These are phyloP conservation scores for Kazachstania psychrophila DNA, from an alignment of 805 yeast genomes.

Conservation along the genomic window DNA sequence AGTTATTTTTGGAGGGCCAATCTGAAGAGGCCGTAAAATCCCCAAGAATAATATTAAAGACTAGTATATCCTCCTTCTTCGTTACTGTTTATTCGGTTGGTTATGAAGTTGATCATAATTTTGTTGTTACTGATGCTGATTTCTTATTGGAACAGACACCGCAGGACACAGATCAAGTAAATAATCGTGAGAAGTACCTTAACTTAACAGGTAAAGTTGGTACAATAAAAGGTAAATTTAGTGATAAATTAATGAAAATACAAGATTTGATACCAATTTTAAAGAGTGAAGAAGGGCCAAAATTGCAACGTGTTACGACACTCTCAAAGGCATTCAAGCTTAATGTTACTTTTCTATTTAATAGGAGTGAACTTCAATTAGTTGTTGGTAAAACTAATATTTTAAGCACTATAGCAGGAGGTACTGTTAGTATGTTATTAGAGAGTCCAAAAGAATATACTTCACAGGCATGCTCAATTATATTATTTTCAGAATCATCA, in stretches of 20 bases:
- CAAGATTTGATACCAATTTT: conserved; percentile 7
- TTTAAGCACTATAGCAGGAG: conserved; percentile 9
- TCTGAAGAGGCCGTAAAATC: conserved; percentile 4
- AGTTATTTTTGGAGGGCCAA: conserved; percentile 36
- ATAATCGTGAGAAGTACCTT: conserved; percentile 11
- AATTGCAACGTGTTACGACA: background rate
- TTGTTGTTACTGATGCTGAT: conserved; percentile 16
- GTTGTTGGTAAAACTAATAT: conserved; percentile 13
- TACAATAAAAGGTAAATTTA: conserved; percentile 20
- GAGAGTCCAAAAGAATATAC: conserved; percentile 18
- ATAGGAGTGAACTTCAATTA: conserved; percentile 15
- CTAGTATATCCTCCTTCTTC: conserved; percentile 16
- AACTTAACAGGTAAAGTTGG: conserved; percentile 19
- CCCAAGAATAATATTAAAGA: conserved; percentile 12
- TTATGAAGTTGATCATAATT: conserved; percentile 20
- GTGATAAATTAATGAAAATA: conserved; percentile 15
- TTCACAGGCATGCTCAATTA: conserved; percentile 18
- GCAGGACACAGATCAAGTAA: conserved; percentile 7
- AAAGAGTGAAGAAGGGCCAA: conserved; percentile 1
- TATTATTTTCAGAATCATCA: conserved; percentile 14
- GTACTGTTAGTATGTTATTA: conserved; percentile 14
- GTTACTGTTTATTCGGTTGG: conserved; percentile 20
- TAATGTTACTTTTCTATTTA: conserved; percentile 14
- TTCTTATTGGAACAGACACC: conserved; percentile 14
- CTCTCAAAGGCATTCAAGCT: conserved; percentile 11